Percentiles rank a stretch among this genome's conserved stretches.
Evolutionary conservation across 2,329 filamentous ascomycete genomes (phyloP).

Genomic region (Fusarium lateritium): DNA sequence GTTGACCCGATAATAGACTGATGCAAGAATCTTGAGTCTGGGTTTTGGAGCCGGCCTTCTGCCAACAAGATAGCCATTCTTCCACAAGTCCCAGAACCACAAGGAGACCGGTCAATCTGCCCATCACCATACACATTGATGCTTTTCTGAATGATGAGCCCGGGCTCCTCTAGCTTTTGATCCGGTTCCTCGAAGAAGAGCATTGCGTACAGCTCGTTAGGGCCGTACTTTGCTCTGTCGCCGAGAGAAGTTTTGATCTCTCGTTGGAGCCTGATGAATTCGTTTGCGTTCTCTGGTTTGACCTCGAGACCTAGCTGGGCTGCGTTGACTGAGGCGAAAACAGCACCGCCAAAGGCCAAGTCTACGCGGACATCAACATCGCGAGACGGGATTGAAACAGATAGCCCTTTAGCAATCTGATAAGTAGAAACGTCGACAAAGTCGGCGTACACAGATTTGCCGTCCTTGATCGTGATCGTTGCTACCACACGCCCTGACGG

Average conservation of each 20-base stretch:
- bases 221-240: no score
- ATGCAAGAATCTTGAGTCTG: no score
- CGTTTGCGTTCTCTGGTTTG: slow-evolving; percentile 10
- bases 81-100: no score
- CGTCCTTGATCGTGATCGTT: not conserved
- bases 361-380: not conserved
- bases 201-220: no score
- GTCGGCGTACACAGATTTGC: slow-evolving; percentile 25
- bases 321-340: slow-evolving; percentile 32
- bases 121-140: no score
- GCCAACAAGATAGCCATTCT: no score
- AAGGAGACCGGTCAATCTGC: no score
- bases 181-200: no score
- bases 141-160: no score
- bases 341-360: slow-evolving; percentile 30
- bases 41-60: no score
- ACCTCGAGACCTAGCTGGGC: slow-evolving; percentile 23
- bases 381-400: slow-evolving; percentile 1
- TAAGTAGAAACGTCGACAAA: slow-evolving; percentile 41
- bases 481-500: slow-evolving; percentile 35
- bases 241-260: slow-evolving; percentile 38
- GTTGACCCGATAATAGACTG: no score
- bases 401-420: slow-evolving; percentile 20
- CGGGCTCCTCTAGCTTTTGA: no score
- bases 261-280: slow-evolving; percentile 36